Percentiles rank a stretch among this genome's conserved stretches.
phyloP scores from a whole-genome alignment of 306 rosid species.

The Castanospermum australe region DNA sequence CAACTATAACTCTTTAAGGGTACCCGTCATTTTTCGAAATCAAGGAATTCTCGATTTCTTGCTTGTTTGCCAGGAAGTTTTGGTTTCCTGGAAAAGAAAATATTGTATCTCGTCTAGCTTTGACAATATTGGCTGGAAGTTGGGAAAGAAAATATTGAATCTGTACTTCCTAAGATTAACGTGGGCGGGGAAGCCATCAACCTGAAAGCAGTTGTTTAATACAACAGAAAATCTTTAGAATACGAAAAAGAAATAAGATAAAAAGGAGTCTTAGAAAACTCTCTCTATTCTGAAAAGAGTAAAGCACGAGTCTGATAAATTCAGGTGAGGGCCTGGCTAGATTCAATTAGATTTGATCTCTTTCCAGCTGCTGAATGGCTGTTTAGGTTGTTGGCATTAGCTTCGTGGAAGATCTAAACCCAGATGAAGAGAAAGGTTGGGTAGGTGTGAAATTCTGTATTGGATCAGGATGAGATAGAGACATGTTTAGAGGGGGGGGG shows the following conservation, averaged over 20 bases:
- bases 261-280: not conserved
- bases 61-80: conserved; percentile 11
- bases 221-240: not conserved
- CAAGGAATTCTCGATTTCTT: not conserved
- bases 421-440: not conserved
- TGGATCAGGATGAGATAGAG: not conserved
- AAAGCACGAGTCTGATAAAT: not conserved
- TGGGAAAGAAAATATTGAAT: too few relatives aligned
- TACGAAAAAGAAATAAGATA: not conserved
- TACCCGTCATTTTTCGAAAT: not conserved
- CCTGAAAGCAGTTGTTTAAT: too few relatives aligned
- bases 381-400: not conserved
- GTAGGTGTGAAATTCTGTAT: not conserved
- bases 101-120: too few relatives aligned
- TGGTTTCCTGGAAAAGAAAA: too few relatives aligned
- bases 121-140: too few relatives aligned
- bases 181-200: too few relatives aligned
- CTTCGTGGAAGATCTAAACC: not conserved
- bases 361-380: not conserved
- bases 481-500: not conserved
- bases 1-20: not conserved
- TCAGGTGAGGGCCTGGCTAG: not conserved
- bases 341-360: too few relatives aligned
- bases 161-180: not conserved
- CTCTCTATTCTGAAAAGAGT: not conserved